Evolutionary conservation across 805 yeast species (phyloP).

Genomic region (Candida cerambycidarum): DNA sequence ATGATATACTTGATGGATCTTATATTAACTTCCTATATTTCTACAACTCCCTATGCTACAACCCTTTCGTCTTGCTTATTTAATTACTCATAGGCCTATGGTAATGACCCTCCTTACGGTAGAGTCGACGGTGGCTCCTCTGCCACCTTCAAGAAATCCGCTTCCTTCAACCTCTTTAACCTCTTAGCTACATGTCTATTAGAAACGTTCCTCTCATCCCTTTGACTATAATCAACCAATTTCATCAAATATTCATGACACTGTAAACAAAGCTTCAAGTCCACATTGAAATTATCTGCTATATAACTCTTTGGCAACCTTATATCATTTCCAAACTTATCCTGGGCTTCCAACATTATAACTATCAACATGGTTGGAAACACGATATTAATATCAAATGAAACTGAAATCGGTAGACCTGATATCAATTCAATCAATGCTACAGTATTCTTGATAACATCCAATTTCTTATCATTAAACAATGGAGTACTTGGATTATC

Average conservation of each 20-base stretch:
- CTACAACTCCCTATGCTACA: no score
- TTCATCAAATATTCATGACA: constrained; percentile 28
- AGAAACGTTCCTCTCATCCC: constrained; percentile 24
- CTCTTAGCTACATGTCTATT: constrained; percentile 23
- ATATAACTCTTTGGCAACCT: constrained; percentile 23
- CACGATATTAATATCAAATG: constrained; percentile 32
- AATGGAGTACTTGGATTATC: constrained; percentile 4
- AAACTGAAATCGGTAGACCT: constrained; percentile 37
- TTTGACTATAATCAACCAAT: constrained; percentile 22
- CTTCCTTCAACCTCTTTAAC: constrained; percentile 17
- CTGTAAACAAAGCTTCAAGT: constrained; percentile 17
- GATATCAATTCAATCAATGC: constrained; percentile 39
- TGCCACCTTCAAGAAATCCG: constrained; percentile 1
- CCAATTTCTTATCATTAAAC: constrained; percentile 18
- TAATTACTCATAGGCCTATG: no score
- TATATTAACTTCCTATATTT: no score
- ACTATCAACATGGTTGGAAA: constrained; percentile 31
- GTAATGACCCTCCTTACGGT: no score
- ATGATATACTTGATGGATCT: no score
- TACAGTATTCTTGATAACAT: constrained; percentile 26
- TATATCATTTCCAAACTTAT: constrained; percentile 16
- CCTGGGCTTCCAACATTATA: constrained; percentile 21
- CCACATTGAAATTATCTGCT: constrained; percentile 15
- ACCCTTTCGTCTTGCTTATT: no score
- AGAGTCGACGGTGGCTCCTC: neutral